Conservation (phyloP, 345 rosid genomes). For the Salix brachista region DNA sequence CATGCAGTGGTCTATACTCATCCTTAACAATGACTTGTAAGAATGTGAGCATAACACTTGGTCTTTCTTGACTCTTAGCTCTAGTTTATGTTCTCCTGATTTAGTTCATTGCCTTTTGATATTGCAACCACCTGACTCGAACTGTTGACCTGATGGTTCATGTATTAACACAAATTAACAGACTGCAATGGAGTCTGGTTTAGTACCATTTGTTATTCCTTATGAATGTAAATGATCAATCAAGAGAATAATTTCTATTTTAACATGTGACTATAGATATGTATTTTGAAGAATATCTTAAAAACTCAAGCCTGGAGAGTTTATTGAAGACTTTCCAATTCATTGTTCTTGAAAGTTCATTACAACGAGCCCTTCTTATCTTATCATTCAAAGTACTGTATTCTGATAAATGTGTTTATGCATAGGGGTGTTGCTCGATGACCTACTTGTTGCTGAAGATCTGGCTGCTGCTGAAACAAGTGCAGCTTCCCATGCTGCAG, state of each 20-base stretch:
- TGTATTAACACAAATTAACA: background rate
- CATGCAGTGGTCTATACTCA: background rate
- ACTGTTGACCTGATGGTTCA: background rate
- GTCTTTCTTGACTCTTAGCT: background rate
- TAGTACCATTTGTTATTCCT: background rate
- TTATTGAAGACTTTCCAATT: background rate
- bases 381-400: background rate
- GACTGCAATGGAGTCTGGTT: background rate
- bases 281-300: too few relatives aligned
- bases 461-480: conserved; percentile 89
- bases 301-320: background rate
- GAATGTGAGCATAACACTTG: background rate
- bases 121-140: background rate
- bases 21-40: background rate
- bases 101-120: background rate
- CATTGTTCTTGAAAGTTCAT: background rate
- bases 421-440: conserved; percentile 93
- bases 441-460: conserved; percentile 94
- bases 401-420: conserved; percentile 11
- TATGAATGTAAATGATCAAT: background rate
- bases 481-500: conserved; percentile 95
- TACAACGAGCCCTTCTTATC: background rate
- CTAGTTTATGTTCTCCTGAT: background rate
- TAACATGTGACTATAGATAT: background rate
- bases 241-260: background rate